phyloP scores from a whole-genome alignment of 305 asterid genomes.

The Euphrasia arctica region DNA sequence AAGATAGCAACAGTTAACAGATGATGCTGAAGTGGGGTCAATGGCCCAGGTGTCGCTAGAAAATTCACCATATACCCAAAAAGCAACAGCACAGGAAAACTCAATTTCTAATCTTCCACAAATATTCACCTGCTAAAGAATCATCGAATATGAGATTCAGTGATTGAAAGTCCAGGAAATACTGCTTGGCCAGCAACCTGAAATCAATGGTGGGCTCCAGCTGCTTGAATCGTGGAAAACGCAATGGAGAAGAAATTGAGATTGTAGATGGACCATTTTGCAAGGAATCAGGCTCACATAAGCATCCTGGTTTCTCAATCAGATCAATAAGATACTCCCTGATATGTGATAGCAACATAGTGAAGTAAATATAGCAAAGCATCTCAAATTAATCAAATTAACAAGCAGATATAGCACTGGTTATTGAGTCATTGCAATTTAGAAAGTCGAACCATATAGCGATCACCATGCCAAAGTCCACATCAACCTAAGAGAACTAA shows the following conservation, averaged over 20 bases:
- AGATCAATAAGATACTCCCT: slow-evolving; percentile 89
- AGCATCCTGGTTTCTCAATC: slow-evolving; percentile 75
- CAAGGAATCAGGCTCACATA: slow-evolving; percentile 81
- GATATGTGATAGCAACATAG: slow-evolving; percentile 30
- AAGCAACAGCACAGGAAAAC: slow-evolving; percentile 23
- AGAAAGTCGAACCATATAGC: slow-evolving; percentile 17
- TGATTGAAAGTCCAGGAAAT: slow-evolving; percentile 70
- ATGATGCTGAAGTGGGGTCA: slow-evolving; percentile 20
- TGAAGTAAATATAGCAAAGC: slow-evolving; percentile 21
- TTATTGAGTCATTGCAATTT: slow-evolving; percentile 15
- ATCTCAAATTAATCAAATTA: slow-evolving; percentile 22
- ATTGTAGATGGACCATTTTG: slow-evolving; percentile 85
- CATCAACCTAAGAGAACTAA: slow-evolving; percentile 14
- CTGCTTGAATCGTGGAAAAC: slow-evolving; percentile 73
- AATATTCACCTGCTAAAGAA: slow-evolving; percentile 62
- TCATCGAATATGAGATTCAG: slow-evolving; percentile 80
- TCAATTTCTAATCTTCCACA: not conserved
- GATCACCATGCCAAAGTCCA: slow-evolving; percentile 18
- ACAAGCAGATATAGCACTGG: slow-evolving; percentile 13
- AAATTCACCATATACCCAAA: slow-evolving; percentile 19
- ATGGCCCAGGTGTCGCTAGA: slow-evolving; percentile 17
- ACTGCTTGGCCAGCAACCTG: slow-evolving; percentile 84
- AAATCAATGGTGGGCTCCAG: slow-evolving; percentile 65
- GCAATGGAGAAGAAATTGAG: slow-evolving; percentile 83
- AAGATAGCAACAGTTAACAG: slow-evolving; percentile 21